Evolutionary conservation across 768 basidiomycete species (phyloP).

Genomic region (Pisolithus tinctorius): DNA sequence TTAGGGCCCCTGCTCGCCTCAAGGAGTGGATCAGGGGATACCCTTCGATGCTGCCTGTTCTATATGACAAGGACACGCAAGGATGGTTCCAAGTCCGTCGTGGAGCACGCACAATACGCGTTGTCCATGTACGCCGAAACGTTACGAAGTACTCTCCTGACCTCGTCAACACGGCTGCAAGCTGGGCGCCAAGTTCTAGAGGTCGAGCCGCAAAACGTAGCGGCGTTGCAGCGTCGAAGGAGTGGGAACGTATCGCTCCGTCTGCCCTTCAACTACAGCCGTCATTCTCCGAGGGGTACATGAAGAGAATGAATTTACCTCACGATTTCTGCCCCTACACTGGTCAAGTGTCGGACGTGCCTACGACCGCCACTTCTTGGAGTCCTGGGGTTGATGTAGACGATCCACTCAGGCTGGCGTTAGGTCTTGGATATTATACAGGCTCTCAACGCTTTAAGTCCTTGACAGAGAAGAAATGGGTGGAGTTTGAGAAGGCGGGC

Average conservation of each 20-base stretch:
- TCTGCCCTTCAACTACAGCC: conserved; percentile 53
- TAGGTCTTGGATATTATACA: conserved; percentile 31
- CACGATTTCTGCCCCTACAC: conserved; percentile 48
- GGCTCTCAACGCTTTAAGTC: conserved; percentile 71
- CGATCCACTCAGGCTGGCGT: conserved; percentile 25
- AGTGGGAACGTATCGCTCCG: conserved; percentile 73
- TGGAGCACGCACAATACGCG: conserved; percentile 70
- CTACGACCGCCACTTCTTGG: conserved; percentile 36
- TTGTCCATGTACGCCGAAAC: conserved; percentile 73
- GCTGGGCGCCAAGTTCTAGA: conserved; percentile 39
- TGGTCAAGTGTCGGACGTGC: conserved; percentile 21
- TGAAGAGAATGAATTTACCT: conserved; percentile 70
- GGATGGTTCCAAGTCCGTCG: conserved; percentile 59
- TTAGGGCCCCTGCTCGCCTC: conserved; percentile 77
- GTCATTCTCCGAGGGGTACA: conserved; percentile 67
- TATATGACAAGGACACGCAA: conserved; percentile 43
- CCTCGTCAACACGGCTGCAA: conserved; percentile 59
- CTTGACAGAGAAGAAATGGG: conserved; percentile 85
- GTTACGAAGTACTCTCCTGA: conserved; percentile 86
- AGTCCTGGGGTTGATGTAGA: conserved; percentile 29
- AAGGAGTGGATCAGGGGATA: conserved; percentile 91
- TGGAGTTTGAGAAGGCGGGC: conserved; percentile 81
- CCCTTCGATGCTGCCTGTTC: conserved; percentile 66
- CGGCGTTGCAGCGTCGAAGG: conserved; percentile 53
- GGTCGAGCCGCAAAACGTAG: conserved; percentile 4